Conservation (phyloP, 2,329 filamentous ascomycete species). For the Claviceps fusiformis region DNA sequence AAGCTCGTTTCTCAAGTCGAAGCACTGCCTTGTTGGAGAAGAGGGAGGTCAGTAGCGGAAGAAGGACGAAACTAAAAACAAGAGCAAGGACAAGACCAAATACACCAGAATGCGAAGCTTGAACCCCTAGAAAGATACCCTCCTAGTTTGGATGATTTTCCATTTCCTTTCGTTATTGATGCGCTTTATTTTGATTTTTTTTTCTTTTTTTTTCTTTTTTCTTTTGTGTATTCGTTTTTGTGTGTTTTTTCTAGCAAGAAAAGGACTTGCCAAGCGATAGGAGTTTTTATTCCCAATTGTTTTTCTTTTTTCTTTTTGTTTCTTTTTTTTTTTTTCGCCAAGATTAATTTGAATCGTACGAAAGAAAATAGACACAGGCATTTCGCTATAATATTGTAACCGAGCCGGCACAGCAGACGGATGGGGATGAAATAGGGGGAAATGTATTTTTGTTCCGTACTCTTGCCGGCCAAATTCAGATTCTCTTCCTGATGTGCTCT, state of each 20-base stretch:
- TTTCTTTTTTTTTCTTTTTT: constrained; percentile 2
- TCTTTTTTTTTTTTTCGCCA: no score
- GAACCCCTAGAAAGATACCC: constrained; percentile 26
- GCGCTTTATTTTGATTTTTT: neutral
- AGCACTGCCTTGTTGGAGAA: neutral
- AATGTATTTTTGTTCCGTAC: no score
- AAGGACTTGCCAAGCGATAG: neutral
- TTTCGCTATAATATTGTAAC: no score
- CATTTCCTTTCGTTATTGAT: neutral
- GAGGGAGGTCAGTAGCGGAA: neutral
- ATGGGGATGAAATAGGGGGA: no score
- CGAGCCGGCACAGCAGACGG: no score
- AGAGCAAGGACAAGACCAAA: neutral
- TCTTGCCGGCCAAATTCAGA: no score
- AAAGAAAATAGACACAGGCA: neutral
- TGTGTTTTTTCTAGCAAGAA: neutral
- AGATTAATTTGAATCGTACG: neutral
- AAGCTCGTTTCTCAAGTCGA: neutral
- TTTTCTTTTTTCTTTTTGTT: no score
- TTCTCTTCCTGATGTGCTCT: no score
- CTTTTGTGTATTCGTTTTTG: no score
- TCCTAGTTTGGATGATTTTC: constrained; percentile 17
- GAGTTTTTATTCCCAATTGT: no score
- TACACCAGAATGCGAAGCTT: constrained; percentile 18
- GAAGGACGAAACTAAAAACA: neutral